phyloP scores from a whole-genome alignment of 768 basidiomycete genomes.

The Hydnum rufescens region DNA sequence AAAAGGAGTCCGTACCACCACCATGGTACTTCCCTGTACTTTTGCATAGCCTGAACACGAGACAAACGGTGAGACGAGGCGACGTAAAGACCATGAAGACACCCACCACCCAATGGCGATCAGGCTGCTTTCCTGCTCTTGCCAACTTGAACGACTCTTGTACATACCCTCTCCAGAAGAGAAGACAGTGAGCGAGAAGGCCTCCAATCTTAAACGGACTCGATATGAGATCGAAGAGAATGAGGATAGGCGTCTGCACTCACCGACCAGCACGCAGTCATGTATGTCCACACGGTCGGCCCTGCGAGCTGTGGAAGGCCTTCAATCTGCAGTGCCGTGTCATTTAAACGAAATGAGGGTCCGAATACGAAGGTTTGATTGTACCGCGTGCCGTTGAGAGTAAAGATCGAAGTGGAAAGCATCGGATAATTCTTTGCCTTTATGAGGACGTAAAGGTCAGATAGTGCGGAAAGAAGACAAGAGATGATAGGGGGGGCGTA shows the following conservation, averaged over 20 bases:
- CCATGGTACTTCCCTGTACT: slow-evolving; percentile 39
- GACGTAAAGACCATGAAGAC: background rate
- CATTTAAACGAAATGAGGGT: slow-evolving; percentile 29
- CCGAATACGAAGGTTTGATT: slow-evolving; percentile 36
- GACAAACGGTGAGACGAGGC: background rate
- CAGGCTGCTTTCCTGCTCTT: slow-evolving; percentile 27
- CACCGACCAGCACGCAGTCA: slow-evolving; percentile 8
- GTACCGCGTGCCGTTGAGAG: slow-evolving; percentile 33
- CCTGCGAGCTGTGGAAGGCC: slow-evolving; percentile 32
- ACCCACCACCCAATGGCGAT: slow-evolving; percentile 34
- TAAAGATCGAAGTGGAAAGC: slow-evolving; percentile 39
- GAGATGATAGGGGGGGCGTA: slow-evolving; percentile 18
- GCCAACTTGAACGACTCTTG: slow-evolving; percentile 31
- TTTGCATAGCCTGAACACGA: slow-evolving; percentile 28
- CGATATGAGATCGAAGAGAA: background rate
- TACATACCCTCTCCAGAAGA: slow-evolving; percentile 39
- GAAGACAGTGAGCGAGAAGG: slow-evolving; percentile 32
- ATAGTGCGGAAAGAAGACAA: slow-evolving; percentile 3
- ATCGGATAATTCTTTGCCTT: slow-evolving; percentile 37
- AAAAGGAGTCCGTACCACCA: slow-evolving; percentile 39
- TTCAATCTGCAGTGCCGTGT: slow-evolving; percentile 31
- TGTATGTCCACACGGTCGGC: slow-evolving; percentile 15
- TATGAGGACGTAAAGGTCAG: background rate
- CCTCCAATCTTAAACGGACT: slow-evolving; percentile 29
- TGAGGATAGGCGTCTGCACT: slow-evolving; percentile 18